Percentiles rank a stretch among this genome's conserved stretches.
Evolutionary conservation across 352 stramenopile genomes (phyloP).

Genomic region (Blastocystis sp.): DNA sequence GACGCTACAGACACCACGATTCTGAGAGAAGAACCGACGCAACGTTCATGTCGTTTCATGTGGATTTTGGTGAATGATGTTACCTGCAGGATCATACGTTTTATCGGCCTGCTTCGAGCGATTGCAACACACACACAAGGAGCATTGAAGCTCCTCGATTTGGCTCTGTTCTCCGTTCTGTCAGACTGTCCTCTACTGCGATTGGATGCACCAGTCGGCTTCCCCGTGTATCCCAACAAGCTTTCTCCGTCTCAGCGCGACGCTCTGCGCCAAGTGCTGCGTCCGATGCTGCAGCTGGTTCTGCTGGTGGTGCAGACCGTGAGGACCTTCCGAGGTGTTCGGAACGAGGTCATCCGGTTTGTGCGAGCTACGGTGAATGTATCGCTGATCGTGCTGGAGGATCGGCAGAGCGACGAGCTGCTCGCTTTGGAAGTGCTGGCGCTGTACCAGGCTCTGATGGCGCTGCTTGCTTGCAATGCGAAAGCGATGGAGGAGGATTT

Average conservation of each 20-base stretch:
- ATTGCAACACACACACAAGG: neutral
- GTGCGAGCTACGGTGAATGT: conserved; percentile 23
- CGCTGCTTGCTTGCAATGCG: neutral
- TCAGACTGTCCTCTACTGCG: conserved; percentile 26
- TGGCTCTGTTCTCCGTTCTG: neutral
- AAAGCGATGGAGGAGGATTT: neutral
- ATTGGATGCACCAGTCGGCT: neutral
- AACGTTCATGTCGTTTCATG: neutral
- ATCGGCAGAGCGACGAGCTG: neutral
- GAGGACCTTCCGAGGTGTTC: neutral
- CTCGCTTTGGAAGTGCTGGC: neutral
- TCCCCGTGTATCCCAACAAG: neutral
- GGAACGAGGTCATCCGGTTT: neutral
- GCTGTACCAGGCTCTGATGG: conserved; percentile 1
- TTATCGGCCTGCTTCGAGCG: neutral
- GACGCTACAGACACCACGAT: neutral
- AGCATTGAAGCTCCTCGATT: neutral
- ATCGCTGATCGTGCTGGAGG: conserved; percentile 46
- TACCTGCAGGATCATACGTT: neutral
- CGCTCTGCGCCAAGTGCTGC: neutral
- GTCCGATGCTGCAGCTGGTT: neutral
- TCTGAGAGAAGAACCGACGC: neutral
- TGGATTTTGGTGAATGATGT: neutral
- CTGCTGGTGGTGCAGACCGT: conserved; percentile 10
- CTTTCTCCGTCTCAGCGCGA: neutral